Evolutionary conservation across 768 basidiomycete genomes (phyloP), one percentile per base, ranked within the genome.

Genomic region (Cyathus striatus): DNA sequence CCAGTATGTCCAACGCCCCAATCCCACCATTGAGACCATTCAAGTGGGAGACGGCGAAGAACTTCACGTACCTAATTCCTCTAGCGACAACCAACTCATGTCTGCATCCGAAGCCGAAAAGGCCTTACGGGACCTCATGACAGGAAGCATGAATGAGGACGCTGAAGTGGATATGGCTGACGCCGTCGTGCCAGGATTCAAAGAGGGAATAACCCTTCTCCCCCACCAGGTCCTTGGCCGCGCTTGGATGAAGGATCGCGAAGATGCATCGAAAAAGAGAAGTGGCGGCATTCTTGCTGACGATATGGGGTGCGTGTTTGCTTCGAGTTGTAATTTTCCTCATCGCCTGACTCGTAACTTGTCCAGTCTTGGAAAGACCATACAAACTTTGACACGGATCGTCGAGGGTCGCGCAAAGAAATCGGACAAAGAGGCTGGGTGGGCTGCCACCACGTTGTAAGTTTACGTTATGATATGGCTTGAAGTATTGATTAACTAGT

Each of bases 281-380:
- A 68, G 55, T 5, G 94, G 95, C 1, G 95, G 95, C 0, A 92
- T 97, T 50, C 66, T 96, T 12, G 92, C 92, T 4, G 93, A 97
- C 58, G 89, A 89, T 54, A 90, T 90, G 85, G 88, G 86, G 86
- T 85, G 52, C 38, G 71, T 51, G n/a, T n/a, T n/a, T n/a, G n/a
- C n/a, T n/a, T n/a, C n/a, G n/a, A n/a, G n/a, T n/a, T n/a, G n/a
- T n/a, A n/a, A n/a, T n/a, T n/a, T n/a, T n/a, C n/a, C n/a, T n/a
- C n/a, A n/a, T n/a, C n/a, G n/a, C n/a, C n/a, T n/a, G n/a, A n/a
- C n/a, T n/a, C n/a, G n/a, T n/a, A n/a, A n/a, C n/a, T 30, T 40
- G 33, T 47, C 24, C 41, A 88, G 86, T 46, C 71, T 90, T 1
- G 88, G 88, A 1, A 91, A 93, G 66, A 99, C 96, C 0, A 88